Conservation (phyloP, 352 stramenopile species). For the Globisporangium acanthophoron region DNA sequence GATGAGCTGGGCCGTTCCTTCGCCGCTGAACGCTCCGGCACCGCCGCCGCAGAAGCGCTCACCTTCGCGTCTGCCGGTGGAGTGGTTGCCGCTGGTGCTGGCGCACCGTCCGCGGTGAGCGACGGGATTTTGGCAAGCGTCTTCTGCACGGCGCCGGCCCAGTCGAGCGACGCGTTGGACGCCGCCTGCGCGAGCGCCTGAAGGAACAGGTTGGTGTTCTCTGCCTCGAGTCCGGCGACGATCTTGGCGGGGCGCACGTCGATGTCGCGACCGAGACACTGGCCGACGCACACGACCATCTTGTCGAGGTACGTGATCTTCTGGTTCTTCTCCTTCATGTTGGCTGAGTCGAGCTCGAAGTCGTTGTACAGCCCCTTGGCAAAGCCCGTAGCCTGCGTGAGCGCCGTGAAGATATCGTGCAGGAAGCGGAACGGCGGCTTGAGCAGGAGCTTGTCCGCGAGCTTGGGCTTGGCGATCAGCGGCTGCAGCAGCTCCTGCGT, state of each 20-base stretch:
- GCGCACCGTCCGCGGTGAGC: conserved; percentile 36
- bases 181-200: conserved; percentile 58
- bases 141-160: conserved; percentile 52
- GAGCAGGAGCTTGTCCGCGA: conserved; percentile 92
- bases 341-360: conserved; percentile 69
- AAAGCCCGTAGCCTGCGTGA: conserved; percentile 87
- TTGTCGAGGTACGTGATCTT: conserved; percentile 86
- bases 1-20: conserved; percentile 34
- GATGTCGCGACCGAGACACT: conserved; percentile 54
- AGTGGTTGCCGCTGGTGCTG: conserved; percentile 10
- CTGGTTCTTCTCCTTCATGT: conserved; percentile 85
- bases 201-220: conserved; percentile 84
- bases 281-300: conserved; percentile 76
- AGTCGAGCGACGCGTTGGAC: conserved; percentile 59
- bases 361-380: conserved; percentile 76
- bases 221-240: conserved; percentile 73
- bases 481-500: conserved; percentile 83
- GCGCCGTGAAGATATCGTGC: conserved; percentile 90
- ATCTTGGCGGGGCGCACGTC: conserved; percentile 83
- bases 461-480: conserved; percentile 92
- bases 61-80: conserved; percentile 21
- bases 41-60: conserved; percentile 6
- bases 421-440: conserved; percentile 97
- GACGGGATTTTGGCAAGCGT: conserved; percentile 63
- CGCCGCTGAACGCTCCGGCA: conserved; percentile 23